Conservation (phyloP, 2,329 filamentous ascomycete species). For the Parafenestella ontariensis region DNA sequence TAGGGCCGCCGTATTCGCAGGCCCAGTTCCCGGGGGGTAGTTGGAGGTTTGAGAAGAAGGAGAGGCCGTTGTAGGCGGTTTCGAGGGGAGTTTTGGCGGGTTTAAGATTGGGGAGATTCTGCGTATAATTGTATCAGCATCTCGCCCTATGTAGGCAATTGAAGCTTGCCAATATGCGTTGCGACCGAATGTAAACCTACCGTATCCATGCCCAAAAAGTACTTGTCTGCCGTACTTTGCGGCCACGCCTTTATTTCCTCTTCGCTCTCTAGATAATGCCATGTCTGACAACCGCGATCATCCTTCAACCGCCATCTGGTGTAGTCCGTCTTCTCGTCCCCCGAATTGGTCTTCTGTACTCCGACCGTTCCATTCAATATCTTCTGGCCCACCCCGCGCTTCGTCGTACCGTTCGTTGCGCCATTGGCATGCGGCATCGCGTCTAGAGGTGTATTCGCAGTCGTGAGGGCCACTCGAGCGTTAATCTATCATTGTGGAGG, state of each 20-base stretch:
- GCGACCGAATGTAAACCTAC: constrained; percentile 56
- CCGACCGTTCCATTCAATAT: constrained; percentile 19
- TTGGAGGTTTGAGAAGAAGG: constrained; percentile 90
- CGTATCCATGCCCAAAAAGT: constrained; percentile 78
- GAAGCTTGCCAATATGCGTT: background rate
- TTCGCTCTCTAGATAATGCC: constrained; percentile 85
- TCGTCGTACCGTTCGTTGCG: constrained; percentile 26
- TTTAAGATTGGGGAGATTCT: constrained; percentile 78
- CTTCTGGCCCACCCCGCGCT: constrained; percentile 18
- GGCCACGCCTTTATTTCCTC: constrained; percentile 79
- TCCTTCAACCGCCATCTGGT: constrained; percentile 84
- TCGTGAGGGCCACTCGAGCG: background rate
- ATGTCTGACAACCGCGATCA: constrained; percentile 85
- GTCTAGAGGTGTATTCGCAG: constrained; percentile 1
- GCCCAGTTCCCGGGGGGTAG: constrained; percentile 91
- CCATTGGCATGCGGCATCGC: constrained; percentile 36
- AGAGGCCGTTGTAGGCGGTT: constrained; percentile 79
- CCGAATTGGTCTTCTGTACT: constrained; percentile 15
- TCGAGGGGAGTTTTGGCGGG: constrained; percentile 75
- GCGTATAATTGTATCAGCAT: constrained; percentile 1
- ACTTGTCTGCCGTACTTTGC: constrained; percentile 88
- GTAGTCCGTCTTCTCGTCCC: constrained; percentile 70
- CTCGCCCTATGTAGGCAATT: background rate
- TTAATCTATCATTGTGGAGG: constrained; percentile 4
- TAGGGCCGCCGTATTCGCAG: constrained; percentile 96